phyloP scores from a whole-genome alignment of 148 eudicot species.

The Diospyros lotus region DNA sequence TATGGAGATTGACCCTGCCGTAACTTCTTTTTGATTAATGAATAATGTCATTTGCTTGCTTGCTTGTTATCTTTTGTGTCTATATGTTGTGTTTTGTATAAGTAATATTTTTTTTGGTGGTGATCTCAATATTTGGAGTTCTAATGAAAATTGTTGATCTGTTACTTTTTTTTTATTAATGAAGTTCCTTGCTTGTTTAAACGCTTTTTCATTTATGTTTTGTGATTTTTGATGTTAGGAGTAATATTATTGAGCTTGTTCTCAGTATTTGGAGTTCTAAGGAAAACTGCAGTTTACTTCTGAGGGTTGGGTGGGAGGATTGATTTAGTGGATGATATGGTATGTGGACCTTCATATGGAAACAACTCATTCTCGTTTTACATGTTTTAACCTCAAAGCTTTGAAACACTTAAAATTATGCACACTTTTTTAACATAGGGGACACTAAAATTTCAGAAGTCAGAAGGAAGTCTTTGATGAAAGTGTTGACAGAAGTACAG shows the following conservation, averaged over 20 bases:
- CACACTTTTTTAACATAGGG: neutral
- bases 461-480: neutral
- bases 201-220: no score
- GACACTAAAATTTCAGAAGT: neutral
- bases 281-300: neutral
- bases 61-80: neutral
- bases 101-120: neutral
- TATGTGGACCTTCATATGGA: neutral
- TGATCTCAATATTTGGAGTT: neutral
- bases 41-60: neutral
- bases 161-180: no score
- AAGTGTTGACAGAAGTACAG: neutral
- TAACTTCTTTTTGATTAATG: neutral
- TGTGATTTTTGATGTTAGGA: no score
- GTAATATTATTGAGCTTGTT: no score
- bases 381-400: constrained; percentile 2
- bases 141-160: neutral
- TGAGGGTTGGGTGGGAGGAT: neutral
- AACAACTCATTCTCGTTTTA: neutral
- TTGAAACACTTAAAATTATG: neutral
- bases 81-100: neutral
- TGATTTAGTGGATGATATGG: neutral
- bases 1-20: neutral
- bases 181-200: no score
- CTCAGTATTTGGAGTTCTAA: no score